These are phyloP conservation scores for Cladorrhinum samala DNA, from an alignment of 495 filamentous ascomycete genomes.

Conservation along the genomic window DNA sequence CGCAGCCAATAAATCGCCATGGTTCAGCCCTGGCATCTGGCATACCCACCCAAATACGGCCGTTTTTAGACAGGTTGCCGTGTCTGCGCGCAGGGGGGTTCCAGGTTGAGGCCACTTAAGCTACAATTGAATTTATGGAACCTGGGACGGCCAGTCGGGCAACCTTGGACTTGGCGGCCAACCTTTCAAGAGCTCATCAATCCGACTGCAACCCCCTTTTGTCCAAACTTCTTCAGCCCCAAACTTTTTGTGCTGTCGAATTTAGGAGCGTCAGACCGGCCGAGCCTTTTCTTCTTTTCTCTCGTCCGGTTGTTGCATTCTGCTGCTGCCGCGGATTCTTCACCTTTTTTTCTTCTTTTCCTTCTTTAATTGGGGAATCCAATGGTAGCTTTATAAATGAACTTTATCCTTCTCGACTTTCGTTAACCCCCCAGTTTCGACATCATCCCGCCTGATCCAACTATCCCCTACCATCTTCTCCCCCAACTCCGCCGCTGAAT, in stretches of 20 bases:
- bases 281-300: slow-evolving; percentile 9
- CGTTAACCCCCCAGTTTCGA: slow-evolving; percentile 31
- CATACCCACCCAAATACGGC: background rate
- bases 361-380: slow-evolving; percentile 11
- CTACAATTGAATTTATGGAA: slow-evolving; percentile 21
- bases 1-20: background rate
- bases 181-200: background rate
- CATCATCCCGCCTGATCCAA: slow-evolving; percentile 2
- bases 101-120: slow-evolving; percentile 32
- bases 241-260: too few relatives aligned
- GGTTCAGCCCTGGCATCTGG: background rate
- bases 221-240: slow-evolving; percentile 7
- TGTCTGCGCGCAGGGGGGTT: slow-evolving; percentile 8
- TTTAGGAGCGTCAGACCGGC: slow-evolving; percentile 14
- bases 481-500: too few relatives aligned
- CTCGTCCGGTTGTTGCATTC: background rate
- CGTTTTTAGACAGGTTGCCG: slow-evolving; percentile 5
- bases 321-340: background rate
- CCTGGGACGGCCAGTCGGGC: too few relatives aligned
- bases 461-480: slow-evolving; percentile 1
- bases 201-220: slow-evolving; percentile 25
- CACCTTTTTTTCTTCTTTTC: slow-evolving; percentile 17
- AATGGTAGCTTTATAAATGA: slow-evolving; percentile 39
- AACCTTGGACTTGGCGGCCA: background rate
- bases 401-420: slow-evolving; percentile 39